Evolutionary conservation across 2,329 filamentous ascomycete species (phyloP).

Genomic region (Penicillium sp.): DNA sequence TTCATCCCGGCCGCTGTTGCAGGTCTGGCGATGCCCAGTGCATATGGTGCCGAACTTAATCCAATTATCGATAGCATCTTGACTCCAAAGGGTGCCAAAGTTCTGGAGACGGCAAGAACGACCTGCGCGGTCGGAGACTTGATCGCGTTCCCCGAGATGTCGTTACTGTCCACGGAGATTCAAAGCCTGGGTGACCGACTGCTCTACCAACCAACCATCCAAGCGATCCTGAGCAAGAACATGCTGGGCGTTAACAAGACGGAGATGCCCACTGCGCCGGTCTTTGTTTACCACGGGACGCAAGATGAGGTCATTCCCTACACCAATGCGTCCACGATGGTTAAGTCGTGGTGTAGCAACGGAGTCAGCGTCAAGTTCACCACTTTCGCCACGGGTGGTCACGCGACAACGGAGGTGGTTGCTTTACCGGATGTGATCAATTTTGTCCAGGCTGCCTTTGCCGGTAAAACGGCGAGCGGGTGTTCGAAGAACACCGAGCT

Average conservation of each 20-base stretch:
- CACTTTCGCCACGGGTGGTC: conserved; percentile 32
- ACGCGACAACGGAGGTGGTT: conserved; percentile 35
- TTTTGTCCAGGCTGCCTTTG: conserved; percentile 36
- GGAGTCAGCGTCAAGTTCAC: conserved; percentile 35
- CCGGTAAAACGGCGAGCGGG: conserved; percentile 27
- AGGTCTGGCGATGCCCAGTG: conserved; percentile 32
- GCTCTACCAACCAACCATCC: conserved; percentile 24
- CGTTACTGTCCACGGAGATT: conserved; percentile 31
- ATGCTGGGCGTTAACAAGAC: conserved; percentile 28
- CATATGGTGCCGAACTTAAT: conserved; percentile 32
- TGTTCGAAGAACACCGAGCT: conserved; percentile 33
- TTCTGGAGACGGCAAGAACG: conserved; percentile 23
- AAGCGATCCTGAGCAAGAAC: conserved; percentile 25
- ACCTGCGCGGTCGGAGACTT: conserved; percentile 31
- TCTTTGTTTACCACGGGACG: conserved; percentile 37
- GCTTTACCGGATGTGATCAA: conserved; percentile 28
- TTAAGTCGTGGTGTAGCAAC: conserved; percentile 32
- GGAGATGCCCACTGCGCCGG: conserved; percentile 35
- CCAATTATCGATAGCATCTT: conserved; percentile 31
- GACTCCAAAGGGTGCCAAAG: conserved; percentile 25
- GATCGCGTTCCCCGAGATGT: conserved; percentile 26
- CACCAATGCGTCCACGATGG: conserved; percentile 25
- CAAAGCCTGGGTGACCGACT: conserved; percentile 30
- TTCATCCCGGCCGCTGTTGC: conserved; percentile 35
- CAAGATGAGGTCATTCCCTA: conserved; percentile 38